These are phyloP conservation scores for Rhamnella rubrinervis DNA, from an alignment of 331 rosid genomes.

Conservation along the genomic window DNA sequence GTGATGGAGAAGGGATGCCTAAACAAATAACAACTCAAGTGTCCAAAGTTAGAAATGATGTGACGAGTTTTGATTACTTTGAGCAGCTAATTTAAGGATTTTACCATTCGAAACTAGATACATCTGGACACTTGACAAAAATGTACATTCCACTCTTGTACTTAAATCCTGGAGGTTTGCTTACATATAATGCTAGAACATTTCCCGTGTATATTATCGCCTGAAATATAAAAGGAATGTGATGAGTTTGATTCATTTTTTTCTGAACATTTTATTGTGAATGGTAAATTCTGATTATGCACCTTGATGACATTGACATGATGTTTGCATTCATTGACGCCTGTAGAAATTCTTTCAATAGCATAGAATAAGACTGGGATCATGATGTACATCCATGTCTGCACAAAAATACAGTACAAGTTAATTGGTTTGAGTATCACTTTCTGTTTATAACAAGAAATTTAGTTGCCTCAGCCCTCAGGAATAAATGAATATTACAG, in stretches of 20 bases:
- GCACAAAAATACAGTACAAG: slow-evolving; percentile 18
- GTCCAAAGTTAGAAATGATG: slow-evolving; percentile 7
- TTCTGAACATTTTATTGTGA: not conserved
- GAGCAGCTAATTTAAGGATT: not conserved
- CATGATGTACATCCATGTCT: slow-evolving; percentile 95
- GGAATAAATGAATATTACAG: too few species aligned
- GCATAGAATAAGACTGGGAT: slow-evolving; percentile 59
- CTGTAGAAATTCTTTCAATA: slow-evolving; percentile 47
- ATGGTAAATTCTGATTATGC: slow-evolving; percentile 1
- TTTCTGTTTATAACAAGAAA: too few species aligned
- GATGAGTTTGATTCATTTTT: slow-evolving; percentile 12
- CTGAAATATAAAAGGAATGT: slow-evolving; percentile 43
- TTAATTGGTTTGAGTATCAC: too few species aligned
- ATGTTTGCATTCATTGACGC: slow-evolving; percentile 38
- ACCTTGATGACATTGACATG: slow-evolving; percentile 64
- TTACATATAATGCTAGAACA: slow-evolving; percentile 82
- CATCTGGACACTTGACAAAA: slow-evolving; percentile 81
- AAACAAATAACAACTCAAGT: slow-evolving; percentile 15
- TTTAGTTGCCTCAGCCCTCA: too few species aligned
- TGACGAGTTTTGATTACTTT: not conserved
- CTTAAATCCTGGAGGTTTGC: slow-evolving; percentile 73
- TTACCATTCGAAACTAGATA: slow-evolving; percentile 87
- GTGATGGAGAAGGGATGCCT: slow-evolving; percentile 98
- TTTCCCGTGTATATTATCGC: slow-evolving; percentile 74
- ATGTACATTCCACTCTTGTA: slow-evolving; percentile 88